Evolutionary conservation across 2,329 filamentous ascomycete genomes (phyloP).

Genomic region (Trichophyton mentagrophytes): DNA sequence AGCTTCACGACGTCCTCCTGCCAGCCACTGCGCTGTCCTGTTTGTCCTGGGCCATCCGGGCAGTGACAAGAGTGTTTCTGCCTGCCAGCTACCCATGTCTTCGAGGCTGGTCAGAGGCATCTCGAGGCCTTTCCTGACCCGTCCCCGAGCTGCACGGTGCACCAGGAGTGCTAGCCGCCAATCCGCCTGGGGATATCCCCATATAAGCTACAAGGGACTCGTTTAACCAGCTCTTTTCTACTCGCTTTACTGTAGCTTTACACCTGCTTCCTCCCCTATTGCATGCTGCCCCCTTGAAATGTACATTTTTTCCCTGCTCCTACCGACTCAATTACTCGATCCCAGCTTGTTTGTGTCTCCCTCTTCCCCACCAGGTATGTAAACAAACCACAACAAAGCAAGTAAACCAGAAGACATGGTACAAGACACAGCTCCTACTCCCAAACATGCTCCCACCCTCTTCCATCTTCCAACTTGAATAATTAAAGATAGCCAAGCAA

Average conservation of each 20-base stretch:
- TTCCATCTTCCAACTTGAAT: neutral
- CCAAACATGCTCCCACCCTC: neutral
- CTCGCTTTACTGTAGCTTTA: neutral
- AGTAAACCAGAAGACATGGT: neutral
- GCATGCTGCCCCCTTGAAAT: neutral
- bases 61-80: neutral
- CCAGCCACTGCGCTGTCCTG: neutral
- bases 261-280: neutral
- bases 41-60: neutral
- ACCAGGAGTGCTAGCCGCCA: neutral
- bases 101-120: neutral
- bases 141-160: neutral
- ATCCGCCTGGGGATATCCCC: neutral
- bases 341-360: neutral
- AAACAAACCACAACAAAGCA: neutral
- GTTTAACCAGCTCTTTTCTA: neutral
- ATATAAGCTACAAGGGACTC: neutral
- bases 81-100: neutral
- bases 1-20: neutral
- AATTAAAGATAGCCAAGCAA: neutral
- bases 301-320: neutral
- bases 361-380: neutral
- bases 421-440: neutral
- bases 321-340: neutral
- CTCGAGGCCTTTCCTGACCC: neutral